These are phyloP conservation scores for Gynochthodes officinalis DNA, from an alignment of 257 asterid genomes.

Conservation along the genomic window DNA sequence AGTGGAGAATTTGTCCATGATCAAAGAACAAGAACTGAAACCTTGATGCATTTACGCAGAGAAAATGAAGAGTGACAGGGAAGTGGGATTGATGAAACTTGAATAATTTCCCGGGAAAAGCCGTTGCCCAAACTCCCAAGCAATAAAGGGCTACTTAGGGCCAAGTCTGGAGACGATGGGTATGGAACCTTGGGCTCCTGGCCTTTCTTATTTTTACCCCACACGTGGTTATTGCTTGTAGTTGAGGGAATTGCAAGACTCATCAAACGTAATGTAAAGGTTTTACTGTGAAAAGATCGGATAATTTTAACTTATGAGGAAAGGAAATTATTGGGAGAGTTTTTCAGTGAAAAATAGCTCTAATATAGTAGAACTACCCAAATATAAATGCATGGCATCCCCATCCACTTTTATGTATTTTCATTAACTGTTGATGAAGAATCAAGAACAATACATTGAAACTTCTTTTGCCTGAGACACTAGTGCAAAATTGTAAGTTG, in stretches of 20 bases:
- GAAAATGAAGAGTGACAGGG: not conserved
- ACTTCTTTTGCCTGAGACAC: constrained; percentile 62
- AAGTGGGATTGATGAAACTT: not conserved
- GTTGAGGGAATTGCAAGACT: no score
- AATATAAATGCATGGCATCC: not conserved
- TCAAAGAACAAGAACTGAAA: not conserved
- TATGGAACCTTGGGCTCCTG: no score
- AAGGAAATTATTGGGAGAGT: no score
- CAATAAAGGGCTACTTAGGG: no score
- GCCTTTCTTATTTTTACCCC: no score
- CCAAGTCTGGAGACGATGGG: no score
- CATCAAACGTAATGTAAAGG: no score
- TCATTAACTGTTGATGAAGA: constrained; percentile 23
- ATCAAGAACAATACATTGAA: constrained; percentile 28
- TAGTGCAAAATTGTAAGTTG: constrained; percentile 64
- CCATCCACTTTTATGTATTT: constrained; percentile 20
- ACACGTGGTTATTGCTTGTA: no score
- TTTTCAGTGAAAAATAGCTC: no score
- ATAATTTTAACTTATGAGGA: no score
- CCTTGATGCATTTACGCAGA: not conserved
- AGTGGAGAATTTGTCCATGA: not conserved
- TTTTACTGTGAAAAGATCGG: no score
- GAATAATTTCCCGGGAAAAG: constrained; percentile 11
- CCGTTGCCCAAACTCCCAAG: not conserved
- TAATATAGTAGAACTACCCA: no score